Conservation (phyloP, 176 grass and related monocot species). For the Thalia dealbata region DNA sequence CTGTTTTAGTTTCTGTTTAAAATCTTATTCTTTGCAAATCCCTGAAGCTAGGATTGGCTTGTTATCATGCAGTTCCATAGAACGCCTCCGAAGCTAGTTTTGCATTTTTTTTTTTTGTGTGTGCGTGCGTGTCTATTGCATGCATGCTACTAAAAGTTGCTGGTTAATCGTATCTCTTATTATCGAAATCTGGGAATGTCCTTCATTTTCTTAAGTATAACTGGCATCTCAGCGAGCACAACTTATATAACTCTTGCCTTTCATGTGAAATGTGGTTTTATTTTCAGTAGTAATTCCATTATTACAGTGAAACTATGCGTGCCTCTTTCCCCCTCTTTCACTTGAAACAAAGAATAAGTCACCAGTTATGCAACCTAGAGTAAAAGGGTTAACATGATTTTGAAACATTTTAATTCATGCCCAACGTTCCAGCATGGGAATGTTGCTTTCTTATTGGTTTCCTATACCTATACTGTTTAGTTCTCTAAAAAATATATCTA, state of each 20-base stretch:
- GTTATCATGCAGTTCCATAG: neutral
- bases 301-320: neutral
- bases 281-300: neutral
- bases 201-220: constrained; percentile 3
- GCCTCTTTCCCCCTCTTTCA: neutral
- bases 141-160: neutral
- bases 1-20: neutral
- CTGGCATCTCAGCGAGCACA: neutral
- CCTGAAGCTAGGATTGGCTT: neutral
- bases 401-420: constrained; percentile 1
- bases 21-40: neutral
- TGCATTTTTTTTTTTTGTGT: too few species aligned
- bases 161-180: too few species aligned
- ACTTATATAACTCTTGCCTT: neutral
- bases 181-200: neutral
- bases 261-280: neutral
- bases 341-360: neutral
- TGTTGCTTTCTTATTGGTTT: neutral
- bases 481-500: too few species aligned
- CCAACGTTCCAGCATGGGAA: neutral
- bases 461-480: too few species aligned
- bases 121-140: too few species aligned
- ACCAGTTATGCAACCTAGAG: neutral
- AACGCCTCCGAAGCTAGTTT: too few species aligned
- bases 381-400: neutral